phyloP scores from a whole-genome alignment of 768 basidiomycete genomes.

The Calocera cornea region DNA sequence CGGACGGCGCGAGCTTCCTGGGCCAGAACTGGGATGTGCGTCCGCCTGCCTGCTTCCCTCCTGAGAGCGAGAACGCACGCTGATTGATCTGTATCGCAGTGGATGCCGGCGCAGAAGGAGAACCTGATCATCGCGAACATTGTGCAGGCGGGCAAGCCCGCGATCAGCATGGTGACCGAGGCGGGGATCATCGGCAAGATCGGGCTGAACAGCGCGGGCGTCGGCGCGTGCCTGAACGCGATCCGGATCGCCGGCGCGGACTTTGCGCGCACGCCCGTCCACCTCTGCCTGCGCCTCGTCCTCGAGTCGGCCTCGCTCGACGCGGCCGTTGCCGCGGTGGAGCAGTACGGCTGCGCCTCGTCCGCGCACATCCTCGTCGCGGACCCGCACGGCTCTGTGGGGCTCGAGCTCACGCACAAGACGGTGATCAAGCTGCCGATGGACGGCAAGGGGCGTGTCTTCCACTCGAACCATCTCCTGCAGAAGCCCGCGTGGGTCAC shows the following conservation, averaged over 20 bases:
- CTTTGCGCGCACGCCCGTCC: slow-evolving; percentile 24
- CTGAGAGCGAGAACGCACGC: background rate
- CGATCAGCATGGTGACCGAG: slow-evolving; percentile 29
- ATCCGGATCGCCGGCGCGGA: slow-evolving; percentile 16
- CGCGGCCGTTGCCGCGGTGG: slow-evolving; percentile 20
- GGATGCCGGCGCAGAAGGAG: slow-evolving; percentile 23
- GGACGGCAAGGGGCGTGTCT: slow-evolving; percentile 21
- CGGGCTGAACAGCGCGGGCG: slow-evolving; percentile 26
- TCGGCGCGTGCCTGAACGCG: slow-evolving; percentile 28
- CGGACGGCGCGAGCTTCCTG: slow-evolving; percentile 17
- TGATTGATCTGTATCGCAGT: slow-evolving; percentile 7
- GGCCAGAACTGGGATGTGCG: slow-evolving; percentile 28
- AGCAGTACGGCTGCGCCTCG: slow-evolving; percentile 23
- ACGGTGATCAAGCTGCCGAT: slow-evolving; percentile 20
- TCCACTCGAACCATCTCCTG: slow-evolving; percentile 30
- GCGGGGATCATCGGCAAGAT: slow-evolving; percentile 30
- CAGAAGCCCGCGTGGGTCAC: slow-evolving; percentile 19
- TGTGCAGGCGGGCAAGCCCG: slow-evolving; percentile 20
- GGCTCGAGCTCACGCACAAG: slow-evolving; percentile 25
- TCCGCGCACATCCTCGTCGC: slow-evolving; percentile 28
- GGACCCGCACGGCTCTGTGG: slow-evolving; percentile 19
- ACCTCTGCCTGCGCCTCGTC: slow-evolving; percentile 23
- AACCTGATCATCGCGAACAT: slow-evolving; percentile 26
- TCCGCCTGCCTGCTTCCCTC: no score
- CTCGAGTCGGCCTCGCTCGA: slow-evolving; percentile 23